Percentiles rank a stretch among this genome's conserved stretches.
Evolutionary conservation across 2,329 filamentous ascomycete species (phyloP).

Genomic region (Calycina herbarum): DNA sequence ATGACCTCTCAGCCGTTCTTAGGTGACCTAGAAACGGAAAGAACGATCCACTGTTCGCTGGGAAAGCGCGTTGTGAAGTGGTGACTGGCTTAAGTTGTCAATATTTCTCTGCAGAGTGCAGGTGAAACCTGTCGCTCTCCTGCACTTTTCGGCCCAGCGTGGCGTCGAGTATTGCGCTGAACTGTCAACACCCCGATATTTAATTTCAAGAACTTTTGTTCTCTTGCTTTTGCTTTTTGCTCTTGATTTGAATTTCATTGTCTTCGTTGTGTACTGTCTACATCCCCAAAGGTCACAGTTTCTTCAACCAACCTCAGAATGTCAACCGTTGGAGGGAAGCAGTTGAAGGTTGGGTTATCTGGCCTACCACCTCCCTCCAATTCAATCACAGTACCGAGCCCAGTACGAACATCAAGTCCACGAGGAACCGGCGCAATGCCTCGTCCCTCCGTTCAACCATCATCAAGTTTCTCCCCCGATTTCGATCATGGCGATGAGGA

Average conservation of each 20-base stretch:
- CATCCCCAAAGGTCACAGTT: not conserved
- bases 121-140: not conserved
- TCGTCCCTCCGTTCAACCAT: not conserved
- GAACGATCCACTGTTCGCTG: not conserved
- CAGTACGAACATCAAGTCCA: not conserved
- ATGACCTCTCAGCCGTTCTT: not conserved
- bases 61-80: not conserved
- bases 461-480: conserved; percentile 6
- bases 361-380: not conserved
- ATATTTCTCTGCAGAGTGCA: conserved; percentile 1
- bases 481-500: conserved; percentile 1
- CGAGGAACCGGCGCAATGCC: not conserved
- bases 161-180: not conserved
- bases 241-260: not conserved
- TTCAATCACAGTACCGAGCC: not conserved
- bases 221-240: not conserved
- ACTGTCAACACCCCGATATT: not conserved
- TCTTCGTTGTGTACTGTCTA: not conserved
- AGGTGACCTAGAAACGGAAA: not conserved
- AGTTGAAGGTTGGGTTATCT: not conserved
- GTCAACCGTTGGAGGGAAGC: not conserved
- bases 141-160: not conserved
- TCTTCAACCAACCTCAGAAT: not conserved
- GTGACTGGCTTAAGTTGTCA: not conserved
- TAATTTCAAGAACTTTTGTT: not conserved